Percentiles rank a stretch among this genome's conserved stretches.
These are phyloP conservation scores for Strobilomyces dryophilus DNA, from an alignment of 768 basidiomycete genomes.

Conservation along the genomic window DNA sequence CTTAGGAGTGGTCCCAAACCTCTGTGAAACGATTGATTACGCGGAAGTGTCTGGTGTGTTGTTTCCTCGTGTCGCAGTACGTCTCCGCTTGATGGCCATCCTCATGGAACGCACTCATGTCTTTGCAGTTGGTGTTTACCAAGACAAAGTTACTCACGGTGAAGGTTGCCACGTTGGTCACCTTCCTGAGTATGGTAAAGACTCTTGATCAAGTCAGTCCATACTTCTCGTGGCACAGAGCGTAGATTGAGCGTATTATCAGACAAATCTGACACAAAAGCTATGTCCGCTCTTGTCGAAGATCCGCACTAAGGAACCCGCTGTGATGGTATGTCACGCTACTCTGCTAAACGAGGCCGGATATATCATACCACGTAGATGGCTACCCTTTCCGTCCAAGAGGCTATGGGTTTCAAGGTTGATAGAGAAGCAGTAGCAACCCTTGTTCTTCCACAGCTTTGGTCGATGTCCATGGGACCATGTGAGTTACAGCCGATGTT, in stretches of 20 bases:
- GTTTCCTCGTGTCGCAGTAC: slow-evolving; percentile 89
- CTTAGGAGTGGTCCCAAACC: slow-evolving; percentile 72
- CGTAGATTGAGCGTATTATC: slow-evolving; percentile 2
- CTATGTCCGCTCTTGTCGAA: slow-evolving; percentile 91
- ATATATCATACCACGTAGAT: slow-evolving; percentile 44
- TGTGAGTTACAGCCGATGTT: slow-evolving; percentile 41
- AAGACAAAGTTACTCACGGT: slow-evolving; percentile 87
- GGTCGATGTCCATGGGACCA: slow-evolving; percentile 98
- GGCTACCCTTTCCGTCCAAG: slow-evolving; percentile 86
- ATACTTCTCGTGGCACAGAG: neutral
- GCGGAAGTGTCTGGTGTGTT: slow-evolving; percentile 88
- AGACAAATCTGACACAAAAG: slow-evolving; percentile 90
- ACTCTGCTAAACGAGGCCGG: neutral
- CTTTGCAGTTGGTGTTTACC: slow-evolving; percentile 78
- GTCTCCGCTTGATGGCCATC: slow-evolving; percentile 25
- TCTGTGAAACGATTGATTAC: slow-evolving; percentile 94
- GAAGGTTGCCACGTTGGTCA: slow-evolving; percentile 84
- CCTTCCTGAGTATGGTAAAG: slow-evolving; percentile 84
- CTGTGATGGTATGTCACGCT: slow-evolving; percentile 66
- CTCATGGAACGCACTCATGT: slow-evolving; percentile 8
- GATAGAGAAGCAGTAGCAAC: slow-evolving; percentile 91
- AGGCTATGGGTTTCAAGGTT: slow-evolving; percentile 93
- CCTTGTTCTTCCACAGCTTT: slow-evolving; percentile 84
- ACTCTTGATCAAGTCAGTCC: slow-evolving; percentile 75
- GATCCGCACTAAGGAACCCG: slow-evolving; percentile 94